phyloP scores from a whole-genome alignment of 2,329 filamentous ascomycete species.

The Polytolypa hystricis region DNA sequence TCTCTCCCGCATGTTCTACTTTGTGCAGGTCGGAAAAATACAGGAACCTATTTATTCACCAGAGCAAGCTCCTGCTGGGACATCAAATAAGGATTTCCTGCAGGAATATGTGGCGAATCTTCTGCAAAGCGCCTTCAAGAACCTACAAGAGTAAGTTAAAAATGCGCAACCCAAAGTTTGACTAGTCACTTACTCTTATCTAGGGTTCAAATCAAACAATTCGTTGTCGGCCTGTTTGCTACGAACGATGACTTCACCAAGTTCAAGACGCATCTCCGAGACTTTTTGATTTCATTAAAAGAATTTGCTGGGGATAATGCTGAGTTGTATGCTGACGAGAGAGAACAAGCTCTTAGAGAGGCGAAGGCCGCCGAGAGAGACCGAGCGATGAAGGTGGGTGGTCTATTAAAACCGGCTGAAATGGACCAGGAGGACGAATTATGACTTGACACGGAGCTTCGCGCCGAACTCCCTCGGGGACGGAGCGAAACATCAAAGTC shows the following conservation, averaged over 20 bases:
- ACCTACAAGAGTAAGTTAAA: conserved; percentile 68
- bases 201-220: conserved; percentile 75
- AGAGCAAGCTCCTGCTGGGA: conserved; percentile 73
- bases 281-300: conserved; percentile 94
- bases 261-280: conserved; percentile 90
- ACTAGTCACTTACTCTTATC: conserved; percentile 26
- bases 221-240: conserved; percentile 81
- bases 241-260: conserved; percentile 81
- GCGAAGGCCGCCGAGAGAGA: conserved; percentile 82
- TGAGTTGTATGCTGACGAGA: conserved; percentile 86
- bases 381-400: conserved; percentile 86
- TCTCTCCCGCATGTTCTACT: conserved; percentile 90
- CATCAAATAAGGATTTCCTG: conserved; percentile 82
- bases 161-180: not conserved
- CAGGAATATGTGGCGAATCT: conserved; percentile 76
- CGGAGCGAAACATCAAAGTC: not conserved
- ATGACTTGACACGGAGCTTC: conserved; percentile 66
- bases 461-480: conserved; percentile 41
- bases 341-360: conserved; percentile 80
- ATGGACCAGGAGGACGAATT: conserved; percentile 72
- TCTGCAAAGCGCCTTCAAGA: conserved; percentile 82
- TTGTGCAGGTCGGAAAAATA: conserved; percentile 82
- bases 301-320: conserved; percentile 95
- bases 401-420: conserved; percentile 93
- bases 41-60: conserved; percentile 79